Conservation (phyloP, 1,284 basidiomycete species). For the Microbotryomycetes sp. region DNA sequence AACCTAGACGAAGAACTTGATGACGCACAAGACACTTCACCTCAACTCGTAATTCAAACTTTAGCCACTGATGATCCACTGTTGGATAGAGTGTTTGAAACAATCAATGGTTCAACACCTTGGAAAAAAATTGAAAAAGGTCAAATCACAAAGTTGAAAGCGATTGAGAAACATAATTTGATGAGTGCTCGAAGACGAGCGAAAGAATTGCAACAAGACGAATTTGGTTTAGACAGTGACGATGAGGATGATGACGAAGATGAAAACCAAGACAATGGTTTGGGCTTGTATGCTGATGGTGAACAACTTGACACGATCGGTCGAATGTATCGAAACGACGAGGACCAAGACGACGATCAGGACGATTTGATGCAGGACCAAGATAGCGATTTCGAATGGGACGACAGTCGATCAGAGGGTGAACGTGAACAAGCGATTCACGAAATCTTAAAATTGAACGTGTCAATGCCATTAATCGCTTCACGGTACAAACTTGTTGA, state of each 20-base stretch:
- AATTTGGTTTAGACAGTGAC: not conserved
- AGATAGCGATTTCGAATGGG: slow-evolving; percentile 45
- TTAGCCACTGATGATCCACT: not conserved
- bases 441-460: slow-evolving; percentile 57
- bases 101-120: not conserved
- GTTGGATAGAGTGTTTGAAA: not conserved
- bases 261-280: no score
- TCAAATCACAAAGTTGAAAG: not conserved
- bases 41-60: no score
- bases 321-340: no score
- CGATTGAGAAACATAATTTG: not conserved
- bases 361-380: slow-evolving; percentile 45
- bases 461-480: slow-evolving; percentile 56
- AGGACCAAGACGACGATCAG: slow-evolving; percentile 35
- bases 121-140: not conserved
- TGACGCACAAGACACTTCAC: no score
- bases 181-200: not conserved
- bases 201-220: not conserved
- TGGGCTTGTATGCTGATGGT: no score
- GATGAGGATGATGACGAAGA: not conserved
- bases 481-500: slow-evolving; percentile 79
- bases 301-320: no score
- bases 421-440: slow-evolving; percentile 42
- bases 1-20: no score
- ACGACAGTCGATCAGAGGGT: slow-evolving; percentile 53